Base-by-base conservation (phyloP, 768 basidiomycete species). In the Suillus subluteus region DNA sequence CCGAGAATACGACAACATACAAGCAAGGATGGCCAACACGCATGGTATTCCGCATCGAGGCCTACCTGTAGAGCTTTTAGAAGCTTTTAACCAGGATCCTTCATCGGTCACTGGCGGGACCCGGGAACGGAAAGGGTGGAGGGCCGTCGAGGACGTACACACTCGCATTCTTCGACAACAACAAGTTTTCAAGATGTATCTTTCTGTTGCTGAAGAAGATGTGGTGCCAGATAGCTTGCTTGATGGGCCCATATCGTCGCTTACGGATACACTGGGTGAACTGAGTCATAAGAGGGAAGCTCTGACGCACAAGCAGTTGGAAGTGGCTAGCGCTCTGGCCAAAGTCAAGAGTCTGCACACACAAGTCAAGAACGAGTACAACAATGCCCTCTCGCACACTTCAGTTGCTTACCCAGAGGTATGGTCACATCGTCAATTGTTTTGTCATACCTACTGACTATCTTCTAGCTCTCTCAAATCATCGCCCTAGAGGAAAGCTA, bases 401-500 rank as follows among this genome's bases (percentile, higher is more conserved):
- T 91, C 91, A n/a, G 83, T 86, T 30, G 84, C 90, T 26, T 94
- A 94, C 78, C 91, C 92, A 23, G 89, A 94, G 82, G 91, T 91
- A 74, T 63, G 6, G 79, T 74, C 3, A 62, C 69, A 26, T 23
- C 56, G 18, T 41, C 30, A 46, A 11, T 44, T 26, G 30, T 30
- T 32, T 55, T 7, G 26, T 50, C 26, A 7, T 44, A 26, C n/a
- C 16, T 55, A 18, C 44, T 64, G 63, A 62, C 21, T 54, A 50
- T 58, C 30, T 44, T 66, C 3, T 62, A 93, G 91, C 81, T 93
- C 26, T 91, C 91, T 2, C 82, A 85, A 55, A 88, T 92, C 48
- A 82, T 89, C 12, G 89, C 84, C 4, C 71, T 93, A 44, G 91
- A 93, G 73, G 91, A 93, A 76, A 91, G 87, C 71, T 92, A 92